phyloP scores from a whole-genome alignment of 139 green algal genomes.

The Chlamydomonas schloesseri region DNA sequence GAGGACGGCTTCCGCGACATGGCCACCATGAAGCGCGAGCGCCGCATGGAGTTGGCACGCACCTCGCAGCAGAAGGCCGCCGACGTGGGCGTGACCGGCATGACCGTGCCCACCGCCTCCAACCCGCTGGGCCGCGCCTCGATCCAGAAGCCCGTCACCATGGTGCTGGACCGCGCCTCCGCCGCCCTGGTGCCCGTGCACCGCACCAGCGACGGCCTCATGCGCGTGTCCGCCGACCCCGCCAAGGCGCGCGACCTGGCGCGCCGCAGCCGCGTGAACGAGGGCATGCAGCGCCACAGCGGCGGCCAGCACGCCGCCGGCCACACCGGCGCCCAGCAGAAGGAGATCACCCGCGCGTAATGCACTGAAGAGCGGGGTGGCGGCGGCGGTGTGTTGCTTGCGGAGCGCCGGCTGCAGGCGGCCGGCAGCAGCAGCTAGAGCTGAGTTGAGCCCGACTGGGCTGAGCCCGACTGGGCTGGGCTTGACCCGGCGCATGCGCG shows the following conservation, averaged over 20 bases:
- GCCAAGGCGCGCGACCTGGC: slow-evolving; percentile 52
- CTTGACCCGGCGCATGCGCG: too few relatives aligned
- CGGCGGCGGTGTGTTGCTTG: too few relatives aligned
- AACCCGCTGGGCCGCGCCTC: slow-evolving; percentile 71
- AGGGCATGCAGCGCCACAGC: slow-evolving; percentile 27
- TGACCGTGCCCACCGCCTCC: slow-evolving; percentile 41
- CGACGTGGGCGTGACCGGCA: slow-evolving; percentile 58
- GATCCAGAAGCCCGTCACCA: slow-evolving; percentile 50
- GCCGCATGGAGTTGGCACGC: slow-evolving; percentile 3
- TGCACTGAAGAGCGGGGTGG: too few relatives aligned
- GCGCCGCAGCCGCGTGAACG: slow-evolving; percentile 11
- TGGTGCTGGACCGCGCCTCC: slow-evolving; percentile 53
- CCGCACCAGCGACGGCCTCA: slow-evolving; percentile 40
- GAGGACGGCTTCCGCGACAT: slow-evolving; percentile 80
- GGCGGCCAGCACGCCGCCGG: background rate
- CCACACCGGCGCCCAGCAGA: background rate
- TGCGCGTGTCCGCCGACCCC: slow-evolving; percentile 42
- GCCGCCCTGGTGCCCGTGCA: slow-evolving; percentile 59
- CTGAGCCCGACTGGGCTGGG: too few relatives aligned
- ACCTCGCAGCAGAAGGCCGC: slow-evolving; percentile 3
- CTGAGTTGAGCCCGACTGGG: too few relatives aligned
- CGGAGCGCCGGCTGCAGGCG: too few relatives aligned
- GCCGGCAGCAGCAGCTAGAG: too few relatives aligned
- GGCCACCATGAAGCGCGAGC: background rate
- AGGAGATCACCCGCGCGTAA: slow-evolving; percentile 14